Evolutionary conservation across 805 yeast genomes (phyloP).

Genomic region (Cyberlindnera meyerae): DNA sequence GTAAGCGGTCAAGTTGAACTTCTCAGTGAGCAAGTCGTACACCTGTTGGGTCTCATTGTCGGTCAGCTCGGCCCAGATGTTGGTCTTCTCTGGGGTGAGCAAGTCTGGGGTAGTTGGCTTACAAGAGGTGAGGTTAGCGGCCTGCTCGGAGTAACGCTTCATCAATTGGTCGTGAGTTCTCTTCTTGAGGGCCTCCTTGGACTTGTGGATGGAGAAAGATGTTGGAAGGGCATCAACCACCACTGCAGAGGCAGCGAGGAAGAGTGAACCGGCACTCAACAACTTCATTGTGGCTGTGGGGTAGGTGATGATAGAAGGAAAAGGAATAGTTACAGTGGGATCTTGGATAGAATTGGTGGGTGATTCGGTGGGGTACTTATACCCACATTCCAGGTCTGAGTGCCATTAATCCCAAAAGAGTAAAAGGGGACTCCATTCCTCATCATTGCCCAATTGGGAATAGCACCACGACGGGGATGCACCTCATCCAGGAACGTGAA

Average conservation of each 20-base stretch:
- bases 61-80: constrained; percentile 22
- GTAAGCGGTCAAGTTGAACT: constrained; percentile 18
- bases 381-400: no score
- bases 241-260: constrained; percentile 4
- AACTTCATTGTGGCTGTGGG: constrained; percentile 1
- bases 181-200: constrained; percentile 7
- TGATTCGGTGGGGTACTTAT: no score
- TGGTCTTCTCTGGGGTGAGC: constrained; percentile 15
- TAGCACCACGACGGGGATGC: no score
- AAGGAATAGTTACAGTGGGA: background rate
- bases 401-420: background rate
- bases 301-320: background rate
- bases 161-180: constrained; percentile 8
- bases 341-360: background rate
- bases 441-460: no score
- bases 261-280: background rate
- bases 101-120: constrained; percentile 15
- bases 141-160: constrained; percentile 4
- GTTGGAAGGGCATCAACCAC: constrained; percentile 1
- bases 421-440: background rate
- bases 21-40: constrained; percentile 12
- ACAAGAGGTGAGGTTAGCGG: constrained; percentile 2
- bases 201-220: constrained; percentile 9
- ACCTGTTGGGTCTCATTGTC: constrained; percentile 19
- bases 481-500: no score